Percentiles rank a stretch among this genome's conserved stretches.
phyloP scores from a whole-genome alignment of 805 yeast genomes.

The Citeromyces nyonsensis region DNA sequence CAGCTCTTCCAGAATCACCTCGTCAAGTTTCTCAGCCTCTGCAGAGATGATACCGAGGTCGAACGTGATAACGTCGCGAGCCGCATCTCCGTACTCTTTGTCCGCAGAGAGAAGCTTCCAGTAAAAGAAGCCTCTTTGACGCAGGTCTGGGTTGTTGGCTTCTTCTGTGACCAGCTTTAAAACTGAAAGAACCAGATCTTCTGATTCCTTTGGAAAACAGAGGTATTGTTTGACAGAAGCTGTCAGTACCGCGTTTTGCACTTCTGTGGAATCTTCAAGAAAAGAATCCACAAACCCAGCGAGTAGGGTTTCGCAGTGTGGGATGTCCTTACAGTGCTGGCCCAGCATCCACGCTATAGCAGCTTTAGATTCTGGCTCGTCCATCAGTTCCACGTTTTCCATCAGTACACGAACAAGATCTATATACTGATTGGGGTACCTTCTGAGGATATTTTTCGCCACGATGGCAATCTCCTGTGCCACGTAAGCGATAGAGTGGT shows the following conservation, averaged over 20 bases:
- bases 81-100: constrained; percentile 20
- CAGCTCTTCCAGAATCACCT: constrained; percentile 59
- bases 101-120: constrained; percentile 60
- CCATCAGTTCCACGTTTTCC: constrained; percentile 29
- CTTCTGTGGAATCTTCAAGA: constrained; percentile 52
- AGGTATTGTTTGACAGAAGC: constrained; percentile 60
- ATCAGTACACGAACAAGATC: constrained; percentile 26
- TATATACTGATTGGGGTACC: constrained; percentile 47
- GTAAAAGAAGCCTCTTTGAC: constrained; percentile 77
- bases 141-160: constrained; percentile 65
- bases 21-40: constrained; percentile 58
- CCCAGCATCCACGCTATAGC: constrained; percentile 81
- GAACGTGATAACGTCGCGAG: constrained; percentile 41
- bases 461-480: constrained; percentile 73
- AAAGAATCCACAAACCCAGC: constrained; percentile 28
- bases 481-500: constrained; percentile 55
- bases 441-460: constrained; percentile 59
- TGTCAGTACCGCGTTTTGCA: constrained; percentile 60
- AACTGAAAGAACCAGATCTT: constrained; percentile 37
- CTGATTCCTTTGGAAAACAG: constrained; percentile 33
- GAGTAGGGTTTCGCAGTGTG: constrained; percentile 21
- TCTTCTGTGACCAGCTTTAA: constrained; percentile 63
- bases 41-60: constrained; percentile 47
- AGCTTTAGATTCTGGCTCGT: constrained; percentile 67
- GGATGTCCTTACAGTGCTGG: constrained; percentile 38